Percentiles rank a stretch among this genome's conserved stretches.
Evolutionary conservation across 768 basidiomycete species (phyloP).

Genomic region (Russula lepida): DNA sequence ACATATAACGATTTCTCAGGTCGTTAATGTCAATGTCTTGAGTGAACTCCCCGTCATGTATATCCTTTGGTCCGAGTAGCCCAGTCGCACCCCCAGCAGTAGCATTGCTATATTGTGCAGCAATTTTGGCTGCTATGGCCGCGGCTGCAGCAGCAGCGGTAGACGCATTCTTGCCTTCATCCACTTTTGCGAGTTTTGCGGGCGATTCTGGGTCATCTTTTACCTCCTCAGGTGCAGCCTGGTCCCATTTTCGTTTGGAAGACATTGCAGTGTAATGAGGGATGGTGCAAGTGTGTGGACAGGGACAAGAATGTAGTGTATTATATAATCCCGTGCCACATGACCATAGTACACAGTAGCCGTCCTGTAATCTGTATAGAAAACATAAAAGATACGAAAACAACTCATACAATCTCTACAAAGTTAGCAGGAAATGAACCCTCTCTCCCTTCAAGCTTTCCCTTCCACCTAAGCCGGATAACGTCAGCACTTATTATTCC

Average conservation of each 20-base stretch:
- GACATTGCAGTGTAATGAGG: slow-evolving; percentile 36
- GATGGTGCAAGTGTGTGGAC: background rate
- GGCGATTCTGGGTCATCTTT: slow-evolving; percentile 36
- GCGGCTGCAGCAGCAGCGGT: slow-evolving; percentile 72
- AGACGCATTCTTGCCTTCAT: slow-evolving; percentile 53
- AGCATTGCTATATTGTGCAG: slow-evolving; percentile 64
- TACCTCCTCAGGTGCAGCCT: slow-evolving; percentile 40
- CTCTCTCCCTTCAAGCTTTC: slow-evolving; percentile 47
- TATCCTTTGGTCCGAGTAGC: slow-evolving; percentile 47
- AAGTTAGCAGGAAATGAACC: slow-evolving; percentile 83
- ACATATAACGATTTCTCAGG: slow-evolving; percentile 84
- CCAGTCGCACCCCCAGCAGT: slow-evolving; percentile 30
- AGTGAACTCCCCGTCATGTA: slow-evolving; percentile 72
- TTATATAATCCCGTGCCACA: background rate
- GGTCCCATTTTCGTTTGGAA: slow-evolving; percentile 79
- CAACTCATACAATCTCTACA: slow-evolving; percentile 49
- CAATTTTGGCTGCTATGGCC: slow-evolving; percentile 92
- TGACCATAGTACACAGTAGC: too few relatives aligned
- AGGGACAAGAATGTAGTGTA: slow-evolving; percentile 21
- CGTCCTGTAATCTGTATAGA: too few relatives aligned
- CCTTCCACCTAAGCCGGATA: slow-evolving; percentile 57
- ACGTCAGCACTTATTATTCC: background rate
- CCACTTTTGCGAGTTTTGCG: slow-evolving; percentile 37
- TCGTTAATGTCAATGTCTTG: slow-evolving; percentile 97
- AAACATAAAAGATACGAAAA: background rate